Base-by-base conservation (phyloP, 1,284 basidiomycete species). In the Tilletiaria anomala region DNA sequence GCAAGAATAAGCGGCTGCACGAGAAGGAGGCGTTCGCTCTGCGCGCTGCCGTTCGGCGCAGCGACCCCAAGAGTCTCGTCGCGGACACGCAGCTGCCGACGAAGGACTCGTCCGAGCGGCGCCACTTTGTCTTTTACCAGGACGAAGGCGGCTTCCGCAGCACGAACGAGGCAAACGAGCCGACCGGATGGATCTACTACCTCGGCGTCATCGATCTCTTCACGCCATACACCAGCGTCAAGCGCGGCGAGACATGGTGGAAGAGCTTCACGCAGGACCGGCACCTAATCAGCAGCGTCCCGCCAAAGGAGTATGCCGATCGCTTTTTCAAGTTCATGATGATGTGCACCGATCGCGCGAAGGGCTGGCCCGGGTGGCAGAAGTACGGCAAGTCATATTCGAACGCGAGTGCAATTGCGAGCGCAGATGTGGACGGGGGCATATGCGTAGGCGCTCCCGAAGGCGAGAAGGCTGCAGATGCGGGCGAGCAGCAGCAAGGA, bases 111-210 rank as follows among this genome's bases (percentile, higher is more conserved):
- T 77, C 76, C 35, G 86, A 93, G 57, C 75, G 84, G 18, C 76
- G 79, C 36, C 77, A 86, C 50, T 88, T 91, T 66, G 68, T 93
- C 26, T 97, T 96, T 70, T 96, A 94, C 65, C 85, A 91, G 61
- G 88, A 97, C 63, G 93, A 97, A 61, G 89, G 89, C 18, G 91
- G 93, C 1, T 69, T 93, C 45, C 77, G 81, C 20, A 85, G 87
- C 19, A 93, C 26, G 26, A 79, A 91, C 66, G 86, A 91, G 56
- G 68, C 67, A 17, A 91, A 96, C 64, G 71, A 75, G 22, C 70
- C 75, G 3, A 70, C 82, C 67, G 78, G 82, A 53, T 77, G 76
- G 39, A 83, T 97, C 47, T 97, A 96, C 70, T 97, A 97, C 68
- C 50, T 71, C 15, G 70, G 68, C 23, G 56, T 68, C 32, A 67